Evolutionary conservation across 2,329 filamentous ascomycete genomes (phyloP).

Genomic region (Byssothecium circinans): DNA sequence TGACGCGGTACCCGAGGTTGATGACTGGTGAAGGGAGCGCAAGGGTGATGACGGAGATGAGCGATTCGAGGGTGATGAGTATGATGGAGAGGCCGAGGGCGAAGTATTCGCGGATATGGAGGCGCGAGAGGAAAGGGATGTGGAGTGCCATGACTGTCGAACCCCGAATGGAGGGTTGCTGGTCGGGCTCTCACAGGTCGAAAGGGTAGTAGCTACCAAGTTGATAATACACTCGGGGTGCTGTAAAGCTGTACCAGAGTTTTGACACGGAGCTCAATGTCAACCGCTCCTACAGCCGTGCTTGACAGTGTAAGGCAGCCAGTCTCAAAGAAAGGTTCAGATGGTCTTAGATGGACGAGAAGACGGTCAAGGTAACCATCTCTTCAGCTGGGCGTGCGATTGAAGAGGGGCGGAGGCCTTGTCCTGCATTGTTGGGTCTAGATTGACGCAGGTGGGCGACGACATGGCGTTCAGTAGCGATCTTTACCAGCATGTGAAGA

Average conservation of each 20-base stretch:
- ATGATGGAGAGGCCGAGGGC: conserved; percentile 82
- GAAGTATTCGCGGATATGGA: conserved; percentile 74
- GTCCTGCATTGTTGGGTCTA: background rate
- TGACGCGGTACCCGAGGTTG: conserved; percentile 77
- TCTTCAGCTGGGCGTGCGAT: background rate
- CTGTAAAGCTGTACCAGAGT: too few species aligned
- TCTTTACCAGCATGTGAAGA: conserved; percentile 7
- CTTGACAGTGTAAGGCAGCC: background rate
- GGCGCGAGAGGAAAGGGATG: conserved; percentile 65
- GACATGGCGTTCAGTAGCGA: conserved; percentile 2
- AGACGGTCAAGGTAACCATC: background rate
- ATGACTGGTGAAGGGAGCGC: conserved; percentile 83
- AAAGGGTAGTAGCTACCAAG: background rate
- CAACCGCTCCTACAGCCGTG: too few species aligned
- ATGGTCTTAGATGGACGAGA: background rate
- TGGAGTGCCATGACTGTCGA: conserved; percentile 46
- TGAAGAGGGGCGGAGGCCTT: background rate
- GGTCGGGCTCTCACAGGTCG: too few species aligned
- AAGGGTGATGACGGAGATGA: conserved; percentile 84
- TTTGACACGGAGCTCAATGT: too few species aligned
- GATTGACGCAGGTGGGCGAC: background rate
- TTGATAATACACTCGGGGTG: too few species aligned
- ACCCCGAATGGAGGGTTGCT: too few species aligned
- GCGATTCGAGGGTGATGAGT: conserved; percentile 77
- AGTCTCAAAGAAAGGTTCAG: too few species aligned